These are phyloP conservation scores for Fusarium anthophilum DNA, from an alignment of 2,329 filamentous ascomycete species.

Conservation along the genomic window DNA sequence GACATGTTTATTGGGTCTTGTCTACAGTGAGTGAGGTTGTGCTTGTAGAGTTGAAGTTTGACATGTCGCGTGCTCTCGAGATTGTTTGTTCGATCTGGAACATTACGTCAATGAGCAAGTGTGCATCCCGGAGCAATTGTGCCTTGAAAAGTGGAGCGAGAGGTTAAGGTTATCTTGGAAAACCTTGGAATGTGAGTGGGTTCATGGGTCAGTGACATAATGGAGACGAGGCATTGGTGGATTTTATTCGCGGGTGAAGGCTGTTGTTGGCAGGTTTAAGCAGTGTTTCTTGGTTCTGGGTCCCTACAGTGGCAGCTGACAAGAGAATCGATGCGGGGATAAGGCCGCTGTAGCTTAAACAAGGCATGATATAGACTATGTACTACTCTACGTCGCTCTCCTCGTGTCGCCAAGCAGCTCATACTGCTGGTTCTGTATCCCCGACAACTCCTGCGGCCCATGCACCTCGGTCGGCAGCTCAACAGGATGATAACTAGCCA, in stretches of 20 bases:
- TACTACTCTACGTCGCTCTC: background rate
- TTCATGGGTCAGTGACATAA: conserved; percentile 3
- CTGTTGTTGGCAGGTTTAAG: background rate
- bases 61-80: background rate
- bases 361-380: background rate
- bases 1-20: background rate
- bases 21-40: background rate
- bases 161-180: conserved; percentile 13
- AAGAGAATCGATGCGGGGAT: background rate
- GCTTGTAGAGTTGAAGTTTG: background rate
- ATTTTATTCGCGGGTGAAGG: background rate
- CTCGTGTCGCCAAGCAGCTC: conserved; percentile 18
- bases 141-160: conserved; percentile 10
- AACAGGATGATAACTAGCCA: conserved; percentile 11
- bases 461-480: conserved; percentile 3
- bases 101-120: conserved; percentile 17
- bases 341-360: background rate
- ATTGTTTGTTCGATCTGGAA: background rate
- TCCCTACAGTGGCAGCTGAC: background rate
- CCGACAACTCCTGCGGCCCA: conserved; percentile 10
- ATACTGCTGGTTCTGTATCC: background rate
- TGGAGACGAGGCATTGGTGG: background rate
- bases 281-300: background rate
- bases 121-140: conserved; percentile 14
- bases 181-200: background rate